phyloP scores from a whole-genome alignment of 257 asterid species.

The Striga asiatica region DNA sequence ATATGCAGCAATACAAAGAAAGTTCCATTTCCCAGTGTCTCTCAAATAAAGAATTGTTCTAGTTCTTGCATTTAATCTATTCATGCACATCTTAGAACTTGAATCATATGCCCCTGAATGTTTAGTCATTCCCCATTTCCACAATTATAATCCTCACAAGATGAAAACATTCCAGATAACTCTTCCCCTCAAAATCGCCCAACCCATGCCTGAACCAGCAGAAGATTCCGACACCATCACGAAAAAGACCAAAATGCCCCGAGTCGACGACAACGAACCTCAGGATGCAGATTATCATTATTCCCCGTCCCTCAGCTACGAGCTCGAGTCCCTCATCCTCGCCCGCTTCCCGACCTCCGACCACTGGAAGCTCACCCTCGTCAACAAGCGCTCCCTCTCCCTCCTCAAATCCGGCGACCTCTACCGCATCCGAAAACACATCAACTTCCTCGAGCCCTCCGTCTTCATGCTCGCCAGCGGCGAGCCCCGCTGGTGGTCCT shows the following conservation, averaged over 20 bases:
- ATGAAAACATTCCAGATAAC: no score
- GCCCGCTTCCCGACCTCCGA: slow-evolving; percentile 67
- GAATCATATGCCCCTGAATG: no score
- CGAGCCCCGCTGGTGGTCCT: slow-evolving; percentile 59
- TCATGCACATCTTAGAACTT: no score
- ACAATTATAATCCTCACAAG: no score
- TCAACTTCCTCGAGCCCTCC: slow-evolving; percentile 38
- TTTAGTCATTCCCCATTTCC: no score
- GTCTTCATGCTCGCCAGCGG: slow-evolving; percentile 69
- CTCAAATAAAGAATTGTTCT: no score
- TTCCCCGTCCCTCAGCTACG: slow-evolving; percentile 46
- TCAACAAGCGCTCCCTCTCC: slow-evolving; percentile 42
- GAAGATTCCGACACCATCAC: slow-evolving; percentile 12
- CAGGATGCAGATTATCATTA: slow-evolving; percentile 79
- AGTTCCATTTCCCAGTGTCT: no score
- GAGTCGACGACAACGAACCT: slow-evolving; percentile 24
- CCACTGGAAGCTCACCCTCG: slow-evolving; percentile 42
- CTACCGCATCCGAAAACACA: slow-evolving; percentile 39
- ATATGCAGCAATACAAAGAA: no score
- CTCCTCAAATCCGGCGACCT: slow-evolving; percentile 49
- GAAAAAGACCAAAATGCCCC: slow-evolving; percentile 23
- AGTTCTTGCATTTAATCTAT: no score
- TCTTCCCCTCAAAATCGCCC: no score
- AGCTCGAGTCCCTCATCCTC: slow-evolving; percentile 44
- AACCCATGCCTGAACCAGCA: slow-evolving; percentile 25